Base-by-base conservation (phyloP, 805 yeast species). In the Peterozyma toletana region DNA sequence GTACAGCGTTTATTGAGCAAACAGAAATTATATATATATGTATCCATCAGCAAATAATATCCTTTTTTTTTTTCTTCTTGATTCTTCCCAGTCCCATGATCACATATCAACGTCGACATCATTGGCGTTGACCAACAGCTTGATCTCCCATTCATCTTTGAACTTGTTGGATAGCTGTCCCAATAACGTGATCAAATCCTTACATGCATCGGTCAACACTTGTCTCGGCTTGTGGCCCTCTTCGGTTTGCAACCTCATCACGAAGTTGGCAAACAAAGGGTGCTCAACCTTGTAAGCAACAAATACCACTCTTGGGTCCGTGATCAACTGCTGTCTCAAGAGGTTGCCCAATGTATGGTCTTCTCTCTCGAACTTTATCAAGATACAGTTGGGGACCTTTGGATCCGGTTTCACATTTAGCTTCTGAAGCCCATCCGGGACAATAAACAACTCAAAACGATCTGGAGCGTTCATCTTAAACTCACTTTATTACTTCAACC, bases 261-360 rank as follows among this genome's bases (percentile, higher is more conserved):
- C 81, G 56, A 93, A 93, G 62, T 86, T 87, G 35, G 99, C 97
- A 65, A 93, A 93, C 51, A 93, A 71, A 9, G 99, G 99, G 67
- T 93, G 99, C 66, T 93, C 98, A 37, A 93, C 89, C 63, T 93
- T 93, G 72, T 93, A 93, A 33, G 98, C 99, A 37, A 96, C 98
- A 62, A 90, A 93, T 33, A 93, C 61, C n/a, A 93, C 99, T 52
- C 82, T 80, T 40, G 81, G 80, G 62, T 93, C 98, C 57, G 80
- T 81, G 48, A 88, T 73, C 45, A 93, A 76, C 60, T 91, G 96
- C 29, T 90, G 81, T 59, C 96, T 77, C 48, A 93, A 73, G 54
- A 93, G 64, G 62, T 93, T 93, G 27, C 96, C 99, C 47, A 93
- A 71, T 3, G 99, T 93, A 60, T 93, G 99, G 63, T 93, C 99